Conservation (phyloP, 441 rosid genomes). For the Populus tomentosa region DNA sequence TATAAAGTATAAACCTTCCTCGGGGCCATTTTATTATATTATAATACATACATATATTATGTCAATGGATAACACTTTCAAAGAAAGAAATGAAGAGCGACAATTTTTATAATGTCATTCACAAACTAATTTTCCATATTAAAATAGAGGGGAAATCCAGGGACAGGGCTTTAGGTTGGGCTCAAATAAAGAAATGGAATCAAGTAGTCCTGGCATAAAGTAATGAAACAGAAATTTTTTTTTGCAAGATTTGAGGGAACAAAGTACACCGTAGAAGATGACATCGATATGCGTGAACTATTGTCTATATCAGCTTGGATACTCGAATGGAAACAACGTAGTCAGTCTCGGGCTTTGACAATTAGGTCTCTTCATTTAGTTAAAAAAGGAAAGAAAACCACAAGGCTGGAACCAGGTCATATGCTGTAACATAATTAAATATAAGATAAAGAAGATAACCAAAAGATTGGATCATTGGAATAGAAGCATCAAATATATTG, state of each 20-base stretch:
- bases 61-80: neutral
- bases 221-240: neutral
- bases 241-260: conserved; percentile 28
- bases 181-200: conserved; percentile 30
- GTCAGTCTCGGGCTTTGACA: conserved; percentile 40
- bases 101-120: neutral
- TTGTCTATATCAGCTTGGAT: conserved; percentile 18
- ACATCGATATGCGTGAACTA: conserved; percentile 40
- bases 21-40: neutral
- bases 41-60: neutral
- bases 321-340: conserved; percentile 32
- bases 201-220: conserved; percentile 16
- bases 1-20: neutral
- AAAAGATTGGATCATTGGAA: conserved; percentile 58
- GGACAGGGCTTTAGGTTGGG: conserved; percentile 35
- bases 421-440: conserved; percentile 20
- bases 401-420: conserved; percentile 33
- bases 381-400: conserved; percentile 13
- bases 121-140: neutral
- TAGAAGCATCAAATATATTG: conserved; percentile 55
- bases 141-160: conserved; percentile 24
- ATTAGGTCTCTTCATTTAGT: conserved; percentile 9
- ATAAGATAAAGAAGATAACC: conserved; percentile 19
- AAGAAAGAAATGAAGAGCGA: neutral
- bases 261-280: conserved; percentile 22